A percentile compares a stretch with the other conserved stretches of the same genome.
phyloP scores from a whole-genome alignment of 371 early-diverging fungal genomes.

The Mucor racemosus region DNA sequence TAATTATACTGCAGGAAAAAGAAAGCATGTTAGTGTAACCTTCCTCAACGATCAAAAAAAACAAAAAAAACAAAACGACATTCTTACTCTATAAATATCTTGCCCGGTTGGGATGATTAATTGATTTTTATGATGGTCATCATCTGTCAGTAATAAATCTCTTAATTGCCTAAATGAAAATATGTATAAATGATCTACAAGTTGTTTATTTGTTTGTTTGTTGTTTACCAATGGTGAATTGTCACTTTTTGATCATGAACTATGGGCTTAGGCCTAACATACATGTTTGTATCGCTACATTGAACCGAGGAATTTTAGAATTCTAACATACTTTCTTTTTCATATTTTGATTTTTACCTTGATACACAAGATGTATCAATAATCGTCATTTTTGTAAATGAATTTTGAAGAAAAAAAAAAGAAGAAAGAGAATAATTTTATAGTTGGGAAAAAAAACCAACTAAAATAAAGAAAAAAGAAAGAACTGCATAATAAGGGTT shows the following conservation, averaged over 20 bases:
- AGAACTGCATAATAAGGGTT: slow-evolving; percentile 13
- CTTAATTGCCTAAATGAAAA: slow-evolving; percentile 81
- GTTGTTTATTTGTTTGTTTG: slow-evolving; percentile 3
- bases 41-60: neutral
- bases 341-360: slow-evolving; percentile 13
- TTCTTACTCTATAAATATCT: slow-evolving; percentile 34
- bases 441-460: neutral
- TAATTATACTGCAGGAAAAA: slow-evolving; percentile 62
- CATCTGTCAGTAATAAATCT: slow-evolving; percentile 82
- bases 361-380: slow-evolving; percentile 28
- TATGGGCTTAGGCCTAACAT: slow-evolving; percentile 23
- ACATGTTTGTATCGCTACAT: slow-evolving; percentile 13
- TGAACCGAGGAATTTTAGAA: neutral
- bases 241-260: slow-evolving; percentile 61
- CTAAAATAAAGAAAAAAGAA: slow-evolving; percentile 8
- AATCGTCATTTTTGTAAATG: slow-evolving; percentile 26
- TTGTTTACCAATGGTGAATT: slow-evolving; percentile 68
- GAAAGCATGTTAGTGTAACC: neutral
- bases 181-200: slow-evolving; percentile 1
- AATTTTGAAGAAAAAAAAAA: neutral
- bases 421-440: neutral
- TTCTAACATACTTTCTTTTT: neutral
- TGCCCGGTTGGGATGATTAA: slow-evolving; percentile 45
- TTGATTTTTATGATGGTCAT: slow-evolving; percentile 33
- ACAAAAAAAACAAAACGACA: neutral